phyloP scores from a whole-genome alignment of 495 filamentous ascomycete genomes.

The Friedmanniomyces simplex region DNA sequence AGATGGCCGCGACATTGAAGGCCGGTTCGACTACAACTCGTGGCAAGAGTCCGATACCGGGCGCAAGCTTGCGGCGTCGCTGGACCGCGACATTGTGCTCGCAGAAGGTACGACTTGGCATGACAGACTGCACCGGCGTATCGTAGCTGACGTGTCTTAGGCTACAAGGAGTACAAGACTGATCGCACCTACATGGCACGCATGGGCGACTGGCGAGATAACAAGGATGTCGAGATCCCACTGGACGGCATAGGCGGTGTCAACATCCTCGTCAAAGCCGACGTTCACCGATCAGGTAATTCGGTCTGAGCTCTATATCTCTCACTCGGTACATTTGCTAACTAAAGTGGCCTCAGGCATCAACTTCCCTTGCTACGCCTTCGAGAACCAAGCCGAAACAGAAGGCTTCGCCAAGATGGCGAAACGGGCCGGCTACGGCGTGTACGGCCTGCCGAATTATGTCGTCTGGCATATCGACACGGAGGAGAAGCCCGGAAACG shows the following conservation, averaged over 20 bases:
- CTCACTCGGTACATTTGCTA: not conserved
- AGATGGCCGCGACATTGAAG: conserved; percentile 69
- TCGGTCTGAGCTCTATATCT: conserved; percentile 12
- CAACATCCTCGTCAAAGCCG: conserved; percentile 93
- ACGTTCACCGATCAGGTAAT: conserved; percentile 87
- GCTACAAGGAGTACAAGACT: conserved; percentile 87
- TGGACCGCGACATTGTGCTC: conserved; percentile 70
- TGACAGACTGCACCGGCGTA: not conserved
- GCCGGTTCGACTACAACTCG: conserved; percentile 97
- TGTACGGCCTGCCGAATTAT: conserved; percentile 90
- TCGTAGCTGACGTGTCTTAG: conserved; percentile 32
- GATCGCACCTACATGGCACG: conserved; percentile 74
- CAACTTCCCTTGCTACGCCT: conserved; percentile 96
- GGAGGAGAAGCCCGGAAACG: conserved; percentile 89
- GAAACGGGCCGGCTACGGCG: conserved; percentile 88
- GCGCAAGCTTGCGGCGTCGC: conserved; percentile 55
- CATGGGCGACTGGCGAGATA: conserved; percentile 82
- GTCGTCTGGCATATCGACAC: conserved; percentile 99
- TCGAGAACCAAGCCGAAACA: conserved; percentile 98
- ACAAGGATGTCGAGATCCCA: conserved; percentile 82
- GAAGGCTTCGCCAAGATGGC: conserved; percentile 99
- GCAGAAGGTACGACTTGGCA: conserved; percentile 57
- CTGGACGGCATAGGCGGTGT: conserved; percentile 96
- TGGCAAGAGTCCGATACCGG: conserved; percentile 91
- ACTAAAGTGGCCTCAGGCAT: conserved; percentile 50